Conservation (phyloP, 2,329 filamentous ascomycete species). For the Diatrype stigma region DNA sequence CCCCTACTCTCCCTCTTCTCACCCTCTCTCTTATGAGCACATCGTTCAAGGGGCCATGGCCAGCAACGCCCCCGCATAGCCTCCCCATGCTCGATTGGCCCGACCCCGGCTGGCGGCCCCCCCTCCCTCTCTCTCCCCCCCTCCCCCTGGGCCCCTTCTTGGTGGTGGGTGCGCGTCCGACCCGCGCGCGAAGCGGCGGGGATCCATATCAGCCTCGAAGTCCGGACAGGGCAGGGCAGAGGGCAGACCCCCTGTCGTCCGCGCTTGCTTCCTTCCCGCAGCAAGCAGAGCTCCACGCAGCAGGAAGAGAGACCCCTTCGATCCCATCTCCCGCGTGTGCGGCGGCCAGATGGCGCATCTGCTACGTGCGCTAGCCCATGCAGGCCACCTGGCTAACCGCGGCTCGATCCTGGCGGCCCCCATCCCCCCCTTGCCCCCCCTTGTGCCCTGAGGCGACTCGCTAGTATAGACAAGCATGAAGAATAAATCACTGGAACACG, state of each 20-base stretch:
- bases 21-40: no score
- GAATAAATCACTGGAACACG: slow-evolving; percentile 29
- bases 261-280: slow-evolving; percentile 14
- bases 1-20: no score
- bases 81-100: slow-evolving; percentile 19
- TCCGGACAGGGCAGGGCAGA: no score
- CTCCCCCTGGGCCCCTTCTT: slow-evolving; percentile 12
- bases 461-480: slow-evolving; percentile 24
- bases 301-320: slow-evolving; percentile 10
- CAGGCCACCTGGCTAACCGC: slow-evolving; percentile 27
- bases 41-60: slow-evolving; percentile 1
- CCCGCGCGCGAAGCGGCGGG: no score
- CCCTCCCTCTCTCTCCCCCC: no score
- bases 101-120: slow-evolving; percentile 6
- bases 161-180: not conserved
- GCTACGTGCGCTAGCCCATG: slow-evolving; percentile 22
- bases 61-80: slow-evolving; percentile 9
- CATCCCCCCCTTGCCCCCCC: not conserved
- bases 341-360: slow-evolving; percentile 24
- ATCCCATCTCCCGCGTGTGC: slow-evolving; percentile 24
- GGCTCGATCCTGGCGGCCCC: slow-evolving; percentile 21
- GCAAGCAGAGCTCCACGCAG: slow-evolving; percentile 16
- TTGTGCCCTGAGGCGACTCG: slow-evolving; percentile 20
- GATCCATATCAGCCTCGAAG: slow-evolving; percentile 22
- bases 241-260: no score